A percentile compares a stretch with the other conserved stretches of the same genome.
Conservation (phyloP, 352 stramenopile species). For the Phytophthora niederhauseri region DNA sequence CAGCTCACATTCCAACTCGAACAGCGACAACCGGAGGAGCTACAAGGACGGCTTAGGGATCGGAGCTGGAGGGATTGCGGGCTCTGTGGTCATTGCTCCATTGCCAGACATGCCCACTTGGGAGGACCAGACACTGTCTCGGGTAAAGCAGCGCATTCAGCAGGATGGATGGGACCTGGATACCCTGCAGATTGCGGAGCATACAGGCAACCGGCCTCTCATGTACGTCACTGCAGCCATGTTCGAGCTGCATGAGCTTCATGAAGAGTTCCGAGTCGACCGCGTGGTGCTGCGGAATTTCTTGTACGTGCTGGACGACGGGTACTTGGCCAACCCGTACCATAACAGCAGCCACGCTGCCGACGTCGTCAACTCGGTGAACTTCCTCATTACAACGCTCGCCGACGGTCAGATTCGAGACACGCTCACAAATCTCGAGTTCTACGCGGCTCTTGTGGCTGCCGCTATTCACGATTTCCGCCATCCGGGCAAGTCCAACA, state of each 20-base stretch:
- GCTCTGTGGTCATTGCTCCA: constrained; percentile 38
- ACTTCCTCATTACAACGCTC: constrained; percentile 68
- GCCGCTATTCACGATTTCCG: constrained; percentile 87
- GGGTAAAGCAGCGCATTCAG: constrained; percentile 62
- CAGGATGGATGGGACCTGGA: constrained; percentile 77
- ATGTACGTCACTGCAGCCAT: constrained; percentile 83
- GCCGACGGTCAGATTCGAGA: background rate
- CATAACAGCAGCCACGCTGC: constrained; percentile 82
- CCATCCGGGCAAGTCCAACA: constrained; percentile 87
- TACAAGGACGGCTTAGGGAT: constrained; percentile 56
- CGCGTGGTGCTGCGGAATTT: constrained; percentile 80
- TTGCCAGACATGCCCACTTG: constrained; percentile 63
- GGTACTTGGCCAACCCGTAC: constrained; percentile 79
- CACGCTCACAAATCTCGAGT: background rate
- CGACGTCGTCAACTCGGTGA: constrained; percentile 85
- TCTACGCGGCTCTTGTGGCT: constrained; percentile 46
- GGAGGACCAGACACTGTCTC: constrained; percentile 54
- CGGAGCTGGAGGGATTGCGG: constrained; percentile 23
- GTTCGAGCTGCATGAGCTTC: constrained; percentile 83
- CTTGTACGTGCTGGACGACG: constrained; percentile 76
- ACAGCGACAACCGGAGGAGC: constrained; percentile 62
- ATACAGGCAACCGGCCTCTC: constrained; percentile 65
- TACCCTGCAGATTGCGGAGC: constrained; percentile 70
- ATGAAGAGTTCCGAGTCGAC: constrained; percentile 79
- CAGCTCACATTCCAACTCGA: constrained; percentile 79